A percentile compares a stretch with the other conserved stretches of the same genome.
Conservation (phyloP, 208 protist species). For the Acanthamoeba healyi region DNA sequence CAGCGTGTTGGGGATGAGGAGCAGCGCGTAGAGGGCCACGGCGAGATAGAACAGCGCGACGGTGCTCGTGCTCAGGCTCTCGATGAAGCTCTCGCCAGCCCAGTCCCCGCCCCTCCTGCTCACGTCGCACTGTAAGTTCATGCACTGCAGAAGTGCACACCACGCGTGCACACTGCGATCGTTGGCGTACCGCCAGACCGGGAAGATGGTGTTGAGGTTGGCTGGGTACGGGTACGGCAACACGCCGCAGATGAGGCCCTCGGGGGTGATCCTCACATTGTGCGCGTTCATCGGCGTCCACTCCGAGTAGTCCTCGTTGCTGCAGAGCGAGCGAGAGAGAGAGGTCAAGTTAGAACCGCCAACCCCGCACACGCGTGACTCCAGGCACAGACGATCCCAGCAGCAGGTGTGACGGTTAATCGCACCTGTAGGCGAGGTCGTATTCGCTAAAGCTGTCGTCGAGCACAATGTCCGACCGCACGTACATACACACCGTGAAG, state of each 20-base stretch:
- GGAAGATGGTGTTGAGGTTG: conserved; percentile 36
- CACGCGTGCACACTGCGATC: neutral
- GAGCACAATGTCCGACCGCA: neutral
- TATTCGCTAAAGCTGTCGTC: neutral
- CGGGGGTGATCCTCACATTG: neutral
- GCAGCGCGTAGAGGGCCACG: conserved; percentile 10
- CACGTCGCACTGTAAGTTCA: neutral
- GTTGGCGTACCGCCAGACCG: neutral
- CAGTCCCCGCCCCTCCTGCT: neutral
- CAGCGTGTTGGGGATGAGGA: conserved; percentile 53
- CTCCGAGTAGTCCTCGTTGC: conserved; percentile 26
- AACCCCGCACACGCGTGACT: no score
- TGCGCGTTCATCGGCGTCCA: conserved; percentile 50
- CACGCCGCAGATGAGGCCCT: neutral
- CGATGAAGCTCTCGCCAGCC: conserved; percentile 14
- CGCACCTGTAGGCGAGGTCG: conserved; percentile 53
- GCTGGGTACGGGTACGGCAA: neutral
- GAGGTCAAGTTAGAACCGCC: neutral
- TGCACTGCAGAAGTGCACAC: neutral
- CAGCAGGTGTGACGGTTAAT: no score
- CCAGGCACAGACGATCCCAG: no score
- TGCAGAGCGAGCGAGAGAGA: neutral
- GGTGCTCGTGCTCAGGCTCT: conserved; percentile 14
- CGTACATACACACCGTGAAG: conserved; percentile 10
- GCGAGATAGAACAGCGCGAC: conserved; percentile 50